phyloP scores from a whole-genome alignment of 306 rosid species.

The Morella rubra region DNA sequence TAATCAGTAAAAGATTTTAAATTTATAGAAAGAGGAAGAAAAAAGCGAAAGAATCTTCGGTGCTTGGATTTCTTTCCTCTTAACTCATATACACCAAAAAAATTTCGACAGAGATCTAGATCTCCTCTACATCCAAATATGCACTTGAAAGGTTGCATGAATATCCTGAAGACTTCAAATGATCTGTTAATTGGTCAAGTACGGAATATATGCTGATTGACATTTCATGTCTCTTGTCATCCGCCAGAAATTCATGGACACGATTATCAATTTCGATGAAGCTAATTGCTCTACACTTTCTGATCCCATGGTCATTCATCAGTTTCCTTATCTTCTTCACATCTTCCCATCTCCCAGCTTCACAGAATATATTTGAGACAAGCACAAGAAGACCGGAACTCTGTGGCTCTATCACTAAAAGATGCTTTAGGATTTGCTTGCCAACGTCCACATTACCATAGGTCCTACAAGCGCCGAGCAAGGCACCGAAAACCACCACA shows the following conservation, averaged over 20 bases:
- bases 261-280: slow-evolving; percentile 51
- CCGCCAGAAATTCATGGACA: slow-evolving; percentile 49
- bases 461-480: slow-evolving; percentile 78
- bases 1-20: neutral
- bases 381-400: slow-evolving; percentile 66
- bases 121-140: slow-evolving; percentile 28
- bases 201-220: slow-evolving; percentile 35
- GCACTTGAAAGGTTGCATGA: slow-evolving; percentile 22
- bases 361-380: slow-evolving; percentile 67
- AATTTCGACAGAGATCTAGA: neutral
- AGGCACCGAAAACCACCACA: slow-evolving; percentile 69
- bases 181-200: slow-evolving; percentile 61
- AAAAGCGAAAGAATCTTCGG: neutral
- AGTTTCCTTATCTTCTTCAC: slow-evolving; percentile 62
- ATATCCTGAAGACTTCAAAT: slow-evolving; percentile 38
- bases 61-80: neutral
- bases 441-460: slow-evolving; percentile 53
- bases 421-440: slow-evolving; percentile 63
- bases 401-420: slow-evolving; percentile 52
- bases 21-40: neutral
- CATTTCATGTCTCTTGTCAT: slow-evolving; percentile 47
- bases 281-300: slow-evolving; percentile 65
- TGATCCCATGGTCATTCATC: slow-evolving; percentile 49
- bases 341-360: slow-evolving; percentile 70
- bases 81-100: neutral